These are phyloP conservation scores for Sporothrix variecibatus DNA, from an alignment of 2,329 filamentous ascomycete species.

Conservation along the genomic window DNA sequence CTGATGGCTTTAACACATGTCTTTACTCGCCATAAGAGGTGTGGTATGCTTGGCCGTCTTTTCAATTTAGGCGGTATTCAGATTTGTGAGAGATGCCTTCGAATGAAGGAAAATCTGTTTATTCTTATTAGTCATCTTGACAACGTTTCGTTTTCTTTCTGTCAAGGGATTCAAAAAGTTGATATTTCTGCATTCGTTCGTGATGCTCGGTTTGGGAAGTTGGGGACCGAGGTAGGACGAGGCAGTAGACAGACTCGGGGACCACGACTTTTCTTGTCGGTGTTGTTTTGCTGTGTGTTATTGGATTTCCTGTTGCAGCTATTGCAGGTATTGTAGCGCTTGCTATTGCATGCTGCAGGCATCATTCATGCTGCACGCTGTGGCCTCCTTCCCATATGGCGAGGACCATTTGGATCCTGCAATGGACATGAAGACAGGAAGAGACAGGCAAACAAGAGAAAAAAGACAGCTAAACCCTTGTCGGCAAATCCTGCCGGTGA, in stretches of 20 bases:
- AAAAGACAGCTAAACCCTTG: not conserved
- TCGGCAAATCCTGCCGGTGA: not conserved
- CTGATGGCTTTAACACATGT: not conserved
- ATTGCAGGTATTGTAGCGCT: not conserved
- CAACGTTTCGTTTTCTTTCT: not conserved
- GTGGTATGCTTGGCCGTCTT: not conserved
- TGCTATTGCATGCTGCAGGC: not conserved
- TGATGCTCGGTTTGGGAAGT: not conserved
- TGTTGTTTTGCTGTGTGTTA: not conserved
- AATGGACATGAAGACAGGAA: not conserved
- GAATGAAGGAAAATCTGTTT: not conserved
- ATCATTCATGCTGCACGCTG: not conserved
- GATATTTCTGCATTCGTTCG: not conserved
- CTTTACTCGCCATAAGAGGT: not conserved
- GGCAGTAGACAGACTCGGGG: not conserved
- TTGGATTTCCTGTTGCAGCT: too few relatives aligned
- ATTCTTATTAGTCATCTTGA: not conserved
- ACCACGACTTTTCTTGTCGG: not conserved
- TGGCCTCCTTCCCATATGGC: not conserved
- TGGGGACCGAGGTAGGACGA: not conserved
- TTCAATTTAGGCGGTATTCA: conserved; percentile 1
- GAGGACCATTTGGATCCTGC: not conserved
- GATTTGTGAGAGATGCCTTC: not conserved
- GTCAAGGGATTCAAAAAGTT: not conserved
- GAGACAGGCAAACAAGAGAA: not conserved